Base-by-base conservation (phyloP, 176 grass and related monocot species). In the Zoysia pacifica region DNA sequence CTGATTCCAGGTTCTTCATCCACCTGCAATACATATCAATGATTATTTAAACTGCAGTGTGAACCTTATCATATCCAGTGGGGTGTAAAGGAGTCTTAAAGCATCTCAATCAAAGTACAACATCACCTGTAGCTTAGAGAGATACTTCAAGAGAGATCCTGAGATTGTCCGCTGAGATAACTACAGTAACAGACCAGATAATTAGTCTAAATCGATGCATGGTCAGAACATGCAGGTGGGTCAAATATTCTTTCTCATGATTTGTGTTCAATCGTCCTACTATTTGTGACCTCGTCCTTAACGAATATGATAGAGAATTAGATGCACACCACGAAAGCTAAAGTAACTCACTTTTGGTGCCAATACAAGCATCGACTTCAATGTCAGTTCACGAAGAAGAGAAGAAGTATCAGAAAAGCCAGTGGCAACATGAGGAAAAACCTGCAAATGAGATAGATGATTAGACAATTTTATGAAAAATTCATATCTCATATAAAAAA, bases 121-220 rank as follows among this genome's bases (percentile, higher is more conserved):
- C 14, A 83, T 65, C 73, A 95, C 96, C 96, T 99, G 96, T 69
- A 99, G 87, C 82, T 99, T 99, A 81, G 96, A 95, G 41, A 99
- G 92, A 87, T 95, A 99, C 80, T 99, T 99, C 90, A 99, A 87
- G 75, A 99, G 88, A 74, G 96, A 95, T 86, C 96, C 93, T 84
- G 96, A 93, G 66, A 99, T 92, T 43, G 93, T 99, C 15, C 96
- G 88, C 65, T 99, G 96, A 60, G 96, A 99, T 76, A 99, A 89
- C 96, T 99, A 87, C 76, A 84, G 87, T 70, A 80, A 81, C 54
- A 90, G 8, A 55, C 48, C 61, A 83, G 41, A 48, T 5, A 68
- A 81, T 80, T 84, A 87, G 45, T 56, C 44, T 76, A 46, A 68
- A 39, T 69, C 44, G 15, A 76, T 19, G 40, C 46, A 68, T 75